Conservation (phyloP, 2,329 filamentous ascomycete genomes). For the Zasmidium citrigriseum region DNA sequence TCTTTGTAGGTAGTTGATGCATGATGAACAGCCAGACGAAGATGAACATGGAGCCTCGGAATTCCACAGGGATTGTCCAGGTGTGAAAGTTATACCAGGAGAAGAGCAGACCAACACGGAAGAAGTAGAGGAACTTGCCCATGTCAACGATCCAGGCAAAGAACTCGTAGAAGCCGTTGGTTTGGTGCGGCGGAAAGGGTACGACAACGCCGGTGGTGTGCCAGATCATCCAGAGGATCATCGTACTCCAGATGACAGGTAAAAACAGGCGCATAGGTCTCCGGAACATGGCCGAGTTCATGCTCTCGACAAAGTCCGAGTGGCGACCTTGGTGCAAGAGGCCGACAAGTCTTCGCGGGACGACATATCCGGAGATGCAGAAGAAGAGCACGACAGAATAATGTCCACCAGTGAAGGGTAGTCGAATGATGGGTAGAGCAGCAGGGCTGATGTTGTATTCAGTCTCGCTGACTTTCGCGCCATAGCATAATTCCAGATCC, state of each 20-base stretch:
- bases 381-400: conserved; percentile 57
- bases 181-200: conserved; percentile 32
- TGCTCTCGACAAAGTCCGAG: conserved; percentile 41
- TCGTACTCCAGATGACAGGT: conserved; percentile 56
- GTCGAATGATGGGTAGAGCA: conserved; percentile 59
- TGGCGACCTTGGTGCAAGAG: conserved; percentile 35
- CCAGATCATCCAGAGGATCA: conserved; percentile 51
- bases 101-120: conserved; percentile 44
- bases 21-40: conserved; percentile 61
- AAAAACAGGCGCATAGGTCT: conserved; percentile 52
- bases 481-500: conserved; percentile 44
- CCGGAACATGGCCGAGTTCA: conserved; percentile 52
- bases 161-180: conserved; percentile 51
- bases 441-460: conserved; percentile 46
- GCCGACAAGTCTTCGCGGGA: conserved; percentile 44
- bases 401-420: conserved; percentile 63
- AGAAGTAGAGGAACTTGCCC: conserved; percentile 69
- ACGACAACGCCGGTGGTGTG: conserved; percentile 55
- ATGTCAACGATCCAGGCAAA: conserved; percentile 55
- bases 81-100: conserved; percentile 32
- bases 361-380: conserved; percentile 55
- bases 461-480: conserved; percentile 28
- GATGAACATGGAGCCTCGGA: conserved; percentile 63
- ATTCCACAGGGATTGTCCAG: conserved; percentile 66
- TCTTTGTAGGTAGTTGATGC: conserved; percentile 21